Evolutionary conservation across 257 asterid genomes (phyloP), one percentile per base, ranked within the genome.

Genomic region (Datura wrightii): DNA sequence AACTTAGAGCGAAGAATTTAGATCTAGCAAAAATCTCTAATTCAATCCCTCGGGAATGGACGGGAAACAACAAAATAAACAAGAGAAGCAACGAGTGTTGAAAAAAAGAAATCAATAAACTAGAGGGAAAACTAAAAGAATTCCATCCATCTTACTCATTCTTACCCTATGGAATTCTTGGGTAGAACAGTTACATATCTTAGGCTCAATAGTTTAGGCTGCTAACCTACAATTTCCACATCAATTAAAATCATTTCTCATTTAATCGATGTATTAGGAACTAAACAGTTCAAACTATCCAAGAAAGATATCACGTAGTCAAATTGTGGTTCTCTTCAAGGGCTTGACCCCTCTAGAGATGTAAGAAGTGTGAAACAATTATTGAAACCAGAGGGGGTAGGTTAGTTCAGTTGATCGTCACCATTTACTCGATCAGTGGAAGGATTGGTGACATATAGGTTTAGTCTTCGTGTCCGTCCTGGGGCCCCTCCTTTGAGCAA

Each of bases 401-500:
- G 92, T 90, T 86, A 89, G 91, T 88, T 87, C 69, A 39, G 83
- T 24, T 74, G 79, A 36, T 76, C 81, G 79, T 67, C 53, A 16
- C 84, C 89, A 80, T 85, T 85, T n/a, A 16, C 54, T 79, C 87
- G 86, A 24, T 88, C 88, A 63, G 37, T 54, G 66, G 85, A 86
- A 24, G 89, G 85, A 50, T 87, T 81, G n/a, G 62, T 52, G 9
- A 87, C 81, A 52, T 60, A 58, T 52, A 95, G 19, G 5, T 78
- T 82, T 44, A 95, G 91, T 18, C 97, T 97, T 89, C 99, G 91
- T 13, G 99, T 95, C 81, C 98, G 91, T 66, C 94, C 97, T 2
- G 97, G 99, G 2, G 97, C 95, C 85, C 98, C 98, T 50, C 98
- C 98, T 84, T 90, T 90, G 44, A 92, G 86, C 24, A 94, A 86